phyloP scores from a whole-genome alignment of 2,329 filamentous ascomycete genomes.

The Microdochium trichocladiopsis region DNA sequence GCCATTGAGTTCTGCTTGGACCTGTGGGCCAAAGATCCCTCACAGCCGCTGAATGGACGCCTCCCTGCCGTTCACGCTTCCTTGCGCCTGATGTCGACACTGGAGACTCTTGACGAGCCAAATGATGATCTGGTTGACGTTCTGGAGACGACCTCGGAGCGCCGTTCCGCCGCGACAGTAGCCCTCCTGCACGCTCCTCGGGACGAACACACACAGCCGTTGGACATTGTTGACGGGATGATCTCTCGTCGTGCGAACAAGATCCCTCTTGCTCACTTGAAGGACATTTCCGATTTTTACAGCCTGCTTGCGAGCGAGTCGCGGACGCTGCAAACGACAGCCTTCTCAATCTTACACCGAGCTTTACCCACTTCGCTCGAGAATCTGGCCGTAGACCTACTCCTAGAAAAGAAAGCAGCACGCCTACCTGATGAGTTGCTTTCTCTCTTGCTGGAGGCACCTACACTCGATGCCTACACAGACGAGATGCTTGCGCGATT shows the following conservation, averaged over 20 bases:
- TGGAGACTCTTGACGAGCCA: slow-evolving; percentile 60
- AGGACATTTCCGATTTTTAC: slow-evolving; percentile 64
- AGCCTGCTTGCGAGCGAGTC: slow-evolving; percentile 70
- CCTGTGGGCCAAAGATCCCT: slow-evolving; percentile 45
- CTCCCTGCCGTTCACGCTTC: slow-evolving; percentile 65
- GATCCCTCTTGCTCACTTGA: slow-evolving; percentile 53
- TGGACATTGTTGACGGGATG: slow-evolving; percentile 68
- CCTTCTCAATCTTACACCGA: slow-evolving; percentile 72
- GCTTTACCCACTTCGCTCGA: slow-evolving; percentile 76
- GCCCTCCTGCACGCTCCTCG: slow-evolving; percentile 51
- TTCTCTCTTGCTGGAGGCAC: slow-evolving; percentile 73
- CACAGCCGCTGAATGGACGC: slow-evolving; percentile 34
- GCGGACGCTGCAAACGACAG: slow-evolving; percentile 67
- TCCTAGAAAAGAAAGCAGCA: slow-evolving; percentile 65
- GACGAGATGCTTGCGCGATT: slow-evolving; percentile 62
- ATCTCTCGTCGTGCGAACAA: slow-evolving; percentile 63
- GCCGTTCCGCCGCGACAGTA: slow-evolving; percentile 51
- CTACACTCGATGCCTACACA: slow-evolving; percentile 60
- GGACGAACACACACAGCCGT: slow-evolving; percentile 49
- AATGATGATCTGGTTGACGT: slow-evolving; percentile 84
- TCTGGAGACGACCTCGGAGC: slow-evolving; percentile 51
- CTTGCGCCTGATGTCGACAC: slow-evolving; percentile 58
- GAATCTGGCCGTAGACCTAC: slow-evolving; percentile 69
- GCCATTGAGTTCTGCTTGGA: slow-evolving; percentile 50
- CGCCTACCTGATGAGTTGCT: slow-evolving; percentile 77